These are phyloP conservation scores for Cercospora zeina DNA, from an alignment of 2,329 filamentous ascomycete species.

Conservation along the genomic window DNA sequence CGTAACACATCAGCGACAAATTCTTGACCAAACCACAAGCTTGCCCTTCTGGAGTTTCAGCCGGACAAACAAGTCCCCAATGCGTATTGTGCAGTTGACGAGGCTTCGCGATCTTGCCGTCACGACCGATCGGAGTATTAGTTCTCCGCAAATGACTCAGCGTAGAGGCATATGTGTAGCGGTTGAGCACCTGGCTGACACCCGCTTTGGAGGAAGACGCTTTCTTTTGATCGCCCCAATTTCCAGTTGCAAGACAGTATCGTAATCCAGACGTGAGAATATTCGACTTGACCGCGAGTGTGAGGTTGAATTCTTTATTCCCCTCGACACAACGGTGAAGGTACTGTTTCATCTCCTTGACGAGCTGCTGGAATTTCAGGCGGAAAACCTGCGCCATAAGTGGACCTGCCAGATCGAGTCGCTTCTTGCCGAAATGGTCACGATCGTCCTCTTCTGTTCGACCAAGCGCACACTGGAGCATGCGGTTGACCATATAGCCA, in stretches of 20 bases:
- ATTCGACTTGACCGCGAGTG: slow-evolving; percentile 83
- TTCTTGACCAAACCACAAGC: slow-evolving; percentile 99
- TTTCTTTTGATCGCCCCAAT: slow-evolving; percentile 99
- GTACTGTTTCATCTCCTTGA: slow-evolving; percentile 85
- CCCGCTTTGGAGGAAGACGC: slow-evolving; percentile 91
- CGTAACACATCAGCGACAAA: slow-evolving; percentile 94
- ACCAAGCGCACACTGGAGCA: slow-evolving; percentile 89
- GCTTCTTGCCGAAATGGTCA: slow-evolving; percentile 99
- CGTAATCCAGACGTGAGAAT: slow-evolving; percentile 93
- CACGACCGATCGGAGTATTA: slow-evolving; percentile 95
- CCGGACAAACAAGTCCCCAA: slow-evolving; percentile 95
- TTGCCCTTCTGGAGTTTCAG: slow-evolving; percentile 96
- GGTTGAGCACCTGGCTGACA: slow-evolving; percentile 96
- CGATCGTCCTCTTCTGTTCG: slow-evolving; percentile 93
- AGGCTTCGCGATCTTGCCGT: slow-evolving; percentile 97
- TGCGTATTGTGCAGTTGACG: slow-evolving; percentile 98
- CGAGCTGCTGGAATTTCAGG: slow-evolving; percentile 84
- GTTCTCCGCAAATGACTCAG: slow-evolving; percentile 95
- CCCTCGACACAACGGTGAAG: slow-evolving; percentile 89
- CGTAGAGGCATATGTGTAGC: slow-evolving; percentile 96
- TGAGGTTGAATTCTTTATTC: slow-evolving; percentile 84
- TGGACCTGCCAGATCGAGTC: slow-evolving; percentile 89
- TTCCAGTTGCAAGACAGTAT: slow-evolving; percentile 94
- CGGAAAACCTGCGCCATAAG: slow-evolving; percentile 96
- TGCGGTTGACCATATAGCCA: slow-evolving; percentile 97